These are phyloP conservation scores for Fraxinus sp. DNA, from an alignment of 305 asterid genomes.

Conservation along the genomic window DNA sequence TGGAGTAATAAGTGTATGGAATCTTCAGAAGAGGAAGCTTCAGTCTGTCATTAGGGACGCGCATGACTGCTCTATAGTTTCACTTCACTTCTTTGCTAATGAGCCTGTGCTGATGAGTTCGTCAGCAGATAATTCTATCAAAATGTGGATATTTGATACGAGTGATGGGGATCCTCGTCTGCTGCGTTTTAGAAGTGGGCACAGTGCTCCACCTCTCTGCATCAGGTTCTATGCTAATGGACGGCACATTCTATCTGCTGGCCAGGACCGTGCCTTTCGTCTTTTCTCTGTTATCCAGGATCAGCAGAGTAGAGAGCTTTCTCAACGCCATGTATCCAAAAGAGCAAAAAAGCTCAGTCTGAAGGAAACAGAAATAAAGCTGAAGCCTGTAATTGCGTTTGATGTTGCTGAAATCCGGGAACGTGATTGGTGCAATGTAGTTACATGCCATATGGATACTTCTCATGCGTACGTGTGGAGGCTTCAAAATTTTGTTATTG, in stretches of 20 bases:
- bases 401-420: constrained; percentile 96
- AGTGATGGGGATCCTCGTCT: constrained; percentile 86
- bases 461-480: constrained; percentile 83
- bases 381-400: constrained; percentile 82
- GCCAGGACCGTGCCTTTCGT: constrained; percentile 91
- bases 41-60: constrained; percentile 82
- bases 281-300: constrained; percentile 91
- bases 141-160: constrained; percentile 94
- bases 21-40: constrained; percentile 87
- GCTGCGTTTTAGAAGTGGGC: constrained; percentile 90
- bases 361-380: constrained; percentile 77
- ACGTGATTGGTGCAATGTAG: constrained; percentile 98
- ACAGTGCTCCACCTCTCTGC: constrained; percentile 90
- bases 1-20: constrained; percentile 93
- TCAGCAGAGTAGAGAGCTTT: constrained; percentile 93
- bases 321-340: constrained; percentile 82
- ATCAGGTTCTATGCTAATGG: constrained; percentile 90
- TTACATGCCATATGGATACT: constrained; percentile 88
- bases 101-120: constrained; percentile 96
- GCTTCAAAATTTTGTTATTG: constrained; percentile 94
- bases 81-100: constrained; percentile 80
- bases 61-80: constrained; percentile 75
- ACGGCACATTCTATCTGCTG: constrained; percentile 86
- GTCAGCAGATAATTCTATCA: constrained; percentile 78
- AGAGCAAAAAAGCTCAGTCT: constrained; percentile 74